Conservation (phyloP, 257 asterid genomes). For the Solanum chiquidenum region DNA sequence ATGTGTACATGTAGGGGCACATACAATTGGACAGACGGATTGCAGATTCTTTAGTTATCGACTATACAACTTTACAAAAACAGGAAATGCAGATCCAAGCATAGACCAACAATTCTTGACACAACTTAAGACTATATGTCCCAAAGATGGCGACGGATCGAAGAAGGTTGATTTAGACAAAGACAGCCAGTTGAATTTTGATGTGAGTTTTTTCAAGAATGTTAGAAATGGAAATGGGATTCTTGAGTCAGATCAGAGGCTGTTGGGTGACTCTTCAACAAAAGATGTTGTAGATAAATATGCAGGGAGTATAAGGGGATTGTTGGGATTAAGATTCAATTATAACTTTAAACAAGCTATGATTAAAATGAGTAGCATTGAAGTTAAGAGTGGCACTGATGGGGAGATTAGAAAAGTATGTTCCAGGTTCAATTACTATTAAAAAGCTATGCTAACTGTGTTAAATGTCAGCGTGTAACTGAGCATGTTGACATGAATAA, state of each 20-base stretch:
- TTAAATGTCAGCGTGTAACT: background rate
- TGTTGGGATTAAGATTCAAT: slow-evolving; percentile 47
- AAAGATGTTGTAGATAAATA: slow-evolving; percentile 42
- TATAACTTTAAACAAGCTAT: slow-evolving; percentile 55
- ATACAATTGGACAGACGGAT: slow-evolving; percentile 53
- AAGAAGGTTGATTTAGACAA: slow-evolving; percentile 43
- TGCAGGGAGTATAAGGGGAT: slow-evolving; percentile 47
- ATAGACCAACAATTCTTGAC: slow-evolving; percentile 36
- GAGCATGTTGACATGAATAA: background rate
- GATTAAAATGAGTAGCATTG: slow-evolving; percentile 65
- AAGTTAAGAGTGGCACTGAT: slow-evolving; percentile 41
- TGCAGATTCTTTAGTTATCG: slow-evolving; percentile 46
- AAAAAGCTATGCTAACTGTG: background rate
- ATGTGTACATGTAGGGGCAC: slow-evolving; percentile 15
- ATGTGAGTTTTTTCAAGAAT: slow-evolving; percentile 58
- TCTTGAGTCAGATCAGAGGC: slow-evolving; percentile 76
- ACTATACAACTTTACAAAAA: slow-evolving; percentile 55
- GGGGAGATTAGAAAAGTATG: slow-evolving; percentile 61
- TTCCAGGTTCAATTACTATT: slow-evolving; percentile 32
- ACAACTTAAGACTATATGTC: slow-evolving; percentile 34
- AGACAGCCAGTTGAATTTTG: slow-evolving; percentile 40
- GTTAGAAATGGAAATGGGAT: slow-evolving; percentile 49
- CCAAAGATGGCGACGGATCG: slow-evolving; percentile 34
- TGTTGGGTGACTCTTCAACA: slow-evolving; percentile 42
- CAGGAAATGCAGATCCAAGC: slow-evolving; percentile 66